Conservation (phyloP, 73 alveolate species). For the Tetrahymena thermophila region DNA sequence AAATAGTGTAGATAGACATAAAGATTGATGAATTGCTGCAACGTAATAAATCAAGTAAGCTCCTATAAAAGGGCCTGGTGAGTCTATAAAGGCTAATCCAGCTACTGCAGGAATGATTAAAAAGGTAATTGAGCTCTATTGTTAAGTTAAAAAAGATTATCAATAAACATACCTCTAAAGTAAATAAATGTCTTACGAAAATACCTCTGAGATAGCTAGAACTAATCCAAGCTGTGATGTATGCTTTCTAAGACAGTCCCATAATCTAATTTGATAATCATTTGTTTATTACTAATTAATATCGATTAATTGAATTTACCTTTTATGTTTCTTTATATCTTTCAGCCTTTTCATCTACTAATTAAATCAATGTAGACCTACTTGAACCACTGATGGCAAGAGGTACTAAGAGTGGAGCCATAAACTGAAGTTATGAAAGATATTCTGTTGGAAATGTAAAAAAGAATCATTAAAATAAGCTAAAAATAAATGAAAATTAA, state of each 20-base stretch:
- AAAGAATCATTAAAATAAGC: not conserved
- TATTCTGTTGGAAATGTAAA: not conserved
- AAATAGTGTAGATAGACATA: conserved; percentile 12
- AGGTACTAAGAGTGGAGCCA: not conserved
- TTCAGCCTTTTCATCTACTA: conserved; percentile 26
- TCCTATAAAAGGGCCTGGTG: not conserved
- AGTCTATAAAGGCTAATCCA: not conserved
- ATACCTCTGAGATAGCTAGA: not conserved
- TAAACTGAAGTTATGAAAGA: not conserved
- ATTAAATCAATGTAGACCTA: conserved; percentile 23
- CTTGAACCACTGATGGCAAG: not conserved
- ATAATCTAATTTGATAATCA: not conserved
- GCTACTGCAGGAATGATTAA: not conserved
- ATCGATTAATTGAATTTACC: not conserved
- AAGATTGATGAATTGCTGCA: conserved; percentile 35
- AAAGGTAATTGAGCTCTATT: not conserved
- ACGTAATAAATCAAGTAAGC: conserved; percentile 13
- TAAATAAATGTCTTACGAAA: not conserved
- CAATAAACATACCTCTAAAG: not conserved
- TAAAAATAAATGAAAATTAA: not conserved
- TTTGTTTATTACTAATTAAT: not conserved
- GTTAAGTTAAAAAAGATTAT: not conserved
- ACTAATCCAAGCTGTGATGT: not conserved
- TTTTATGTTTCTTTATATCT: conserved; percentile 35
- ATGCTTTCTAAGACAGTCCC: not conserved